These are phyloP conservation scores for Wickerhamomyces bisporus DNA, from an alignment of 805 yeast genomes.

Conservation along the genomic window DNA sequence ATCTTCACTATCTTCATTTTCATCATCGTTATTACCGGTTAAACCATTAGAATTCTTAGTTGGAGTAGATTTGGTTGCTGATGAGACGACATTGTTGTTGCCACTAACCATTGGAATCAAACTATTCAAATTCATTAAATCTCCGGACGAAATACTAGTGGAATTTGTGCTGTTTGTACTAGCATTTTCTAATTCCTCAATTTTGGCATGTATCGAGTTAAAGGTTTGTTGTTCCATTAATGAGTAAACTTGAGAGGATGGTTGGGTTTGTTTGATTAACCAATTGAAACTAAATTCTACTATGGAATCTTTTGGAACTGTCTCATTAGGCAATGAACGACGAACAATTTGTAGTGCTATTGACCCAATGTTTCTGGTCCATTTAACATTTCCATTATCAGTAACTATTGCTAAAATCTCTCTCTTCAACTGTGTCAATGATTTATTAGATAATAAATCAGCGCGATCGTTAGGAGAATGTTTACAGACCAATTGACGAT, in stretches of 20 bases:
- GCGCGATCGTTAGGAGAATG: conserved; percentile 17
- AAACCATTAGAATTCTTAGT: too few species aligned
- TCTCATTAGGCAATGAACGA: conserved; percentile 24
- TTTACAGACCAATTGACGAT: conserved; percentile 55
- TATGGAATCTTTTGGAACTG: conserved; percentile 24
- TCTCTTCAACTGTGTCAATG: conserved; percentile 46
- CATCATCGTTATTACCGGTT: conserved; percentile 13
- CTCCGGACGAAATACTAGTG: neutral
- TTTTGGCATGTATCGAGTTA: conserved; percentile 38
- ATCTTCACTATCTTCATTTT: conserved; percentile 60
- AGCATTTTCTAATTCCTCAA: conserved; percentile 23
- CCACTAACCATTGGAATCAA: conserved; percentile 5
- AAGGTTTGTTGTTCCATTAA: conserved; percentile 66
- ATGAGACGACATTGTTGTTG: neutral
- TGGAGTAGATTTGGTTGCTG: neutral
- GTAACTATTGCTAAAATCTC: conserved; percentile 76
- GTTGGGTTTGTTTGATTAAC: conserved; percentile 84
- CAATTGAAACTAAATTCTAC: conserved; percentile 63
- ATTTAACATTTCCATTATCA: conserved; percentile 81
- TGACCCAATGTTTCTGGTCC: conserved; percentile 78
- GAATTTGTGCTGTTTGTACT: neutral
- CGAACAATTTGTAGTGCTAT: conserved; percentile 65
- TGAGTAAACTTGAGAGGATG: conserved; percentile 69
- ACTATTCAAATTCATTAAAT: neutral
- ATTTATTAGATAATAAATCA: conserved; percentile 30